Conservation (phyloP, 768 basidiomycete species). For the Kondoa malvinella region DNA sequence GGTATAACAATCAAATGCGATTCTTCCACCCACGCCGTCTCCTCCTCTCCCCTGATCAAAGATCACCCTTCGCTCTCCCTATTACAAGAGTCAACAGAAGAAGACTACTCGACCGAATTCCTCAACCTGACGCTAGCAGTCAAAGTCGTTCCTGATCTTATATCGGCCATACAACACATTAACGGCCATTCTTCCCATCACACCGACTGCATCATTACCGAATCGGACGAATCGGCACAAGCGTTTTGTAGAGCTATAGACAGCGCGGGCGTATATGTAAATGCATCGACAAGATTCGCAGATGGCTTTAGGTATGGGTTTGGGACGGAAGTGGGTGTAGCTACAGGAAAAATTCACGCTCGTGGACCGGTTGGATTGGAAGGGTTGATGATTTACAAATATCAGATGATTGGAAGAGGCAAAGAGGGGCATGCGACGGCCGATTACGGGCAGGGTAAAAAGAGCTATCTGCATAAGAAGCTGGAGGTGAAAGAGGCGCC, state of each 20-base stretch:
- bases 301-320: slow-evolving; percentile 95
- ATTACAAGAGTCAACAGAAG: slow-evolving; percentile 29
- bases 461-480: slow-evolving; percentile 37
- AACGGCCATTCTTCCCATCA: slow-evolving; percentile 88
- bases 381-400: slow-evolving; percentile 89
- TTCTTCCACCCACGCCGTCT: slow-evolving; percentile 44
- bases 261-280: slow-evolving; percentile 79
- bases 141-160: slow-evolving; percentile 50
- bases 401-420: slow-evolving; percentile 63
- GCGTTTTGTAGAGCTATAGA: slow-evolving; percentile 76
- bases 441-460: slow-evolving; percentile 65
- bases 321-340: slow-evolving; percentile 94
- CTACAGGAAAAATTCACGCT: slow-evolving; percentile 89
- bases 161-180: slow-evolving; percentile 66
- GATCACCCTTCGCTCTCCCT: slow-evolving; percentile 39
- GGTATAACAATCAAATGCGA: slow-evolving; percentile 71
- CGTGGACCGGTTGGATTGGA: slow-evolving; percentile 55
- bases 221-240: slow-evolving; percentile 44
- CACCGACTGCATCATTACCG: slow-evolving; percentile 82
- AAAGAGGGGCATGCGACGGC: slow-evolving; percentile 63
- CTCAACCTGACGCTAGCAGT: slow-evolving; percentile 72
- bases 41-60: slow-evolving; percentile 27
- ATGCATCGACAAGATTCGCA: slow-evolving; percentile 87
- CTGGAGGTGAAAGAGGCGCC: slow-evolving; percentile 10
- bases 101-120: slow-evolving; percentile 70